Evolutionary conservation across 352 stramenopile species (phyloP).

Genomic region (Globisporangium yorkense): DNA sequence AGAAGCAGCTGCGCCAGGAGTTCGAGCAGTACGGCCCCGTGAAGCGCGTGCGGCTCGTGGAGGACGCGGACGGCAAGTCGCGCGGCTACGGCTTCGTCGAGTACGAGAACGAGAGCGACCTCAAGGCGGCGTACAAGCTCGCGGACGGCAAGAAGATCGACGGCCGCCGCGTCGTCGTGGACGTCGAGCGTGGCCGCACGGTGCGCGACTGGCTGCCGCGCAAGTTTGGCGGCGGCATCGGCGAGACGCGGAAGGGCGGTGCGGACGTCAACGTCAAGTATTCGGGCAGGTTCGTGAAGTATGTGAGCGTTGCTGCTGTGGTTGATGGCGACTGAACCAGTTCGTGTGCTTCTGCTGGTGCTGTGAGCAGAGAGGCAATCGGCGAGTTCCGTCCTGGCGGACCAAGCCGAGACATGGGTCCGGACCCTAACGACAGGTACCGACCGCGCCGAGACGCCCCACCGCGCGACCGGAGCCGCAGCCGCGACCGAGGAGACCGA

Average conservation of each 20-base stretch:
- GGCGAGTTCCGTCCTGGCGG: slow-evolving; percentile 13
- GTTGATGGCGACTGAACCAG: not conserved
- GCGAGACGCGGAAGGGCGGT: slow-evolving; percentile 78
- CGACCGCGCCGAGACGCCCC: slow-evolving; percentile 16
- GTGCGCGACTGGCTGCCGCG: slow-evolving; percentile 95
- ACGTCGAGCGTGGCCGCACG: slow-evolving; percentile 97
- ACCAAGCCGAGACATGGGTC: slow-evolving; percentile 24
- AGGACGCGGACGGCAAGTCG: slow-evolving; percentile 88
- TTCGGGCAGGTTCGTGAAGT: slow-evolving; percentile 46
- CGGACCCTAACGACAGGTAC: slow-evolving; percentile 25
- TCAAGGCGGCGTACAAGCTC: slow-evolving; percentile 94
- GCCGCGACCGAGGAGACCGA: slow-evolving; percentile 32
- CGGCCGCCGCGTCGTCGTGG: slow-evolving; percentile 93
- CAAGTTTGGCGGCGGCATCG: slow-evolving; percentile 93
- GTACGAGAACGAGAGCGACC: slow-evolving; percentile 96
- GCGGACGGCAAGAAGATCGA: slow-evolving; percentile 96
- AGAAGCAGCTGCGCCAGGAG: slow-evolving; percentile 95
- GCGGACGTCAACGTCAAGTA: slow-evolving; percentile 85
- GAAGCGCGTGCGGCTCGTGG: slow-evolving; percentile 85
- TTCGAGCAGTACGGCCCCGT: slow-evolving; percentile 94
- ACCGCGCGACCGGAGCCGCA: slow-evolving; percentile 20
- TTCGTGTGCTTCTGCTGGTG: not conserved
- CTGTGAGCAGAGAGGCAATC: slow-evolving; percentile 14
- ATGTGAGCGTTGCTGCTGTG: slow-evolving; percentile 1
- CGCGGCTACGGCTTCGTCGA: slow-evolving; percentile 98